Evolutionary conservation across 768 basidiomycete genomes (phyloP).

Genomic region (Macrolepiota albuminosa): DNA sequence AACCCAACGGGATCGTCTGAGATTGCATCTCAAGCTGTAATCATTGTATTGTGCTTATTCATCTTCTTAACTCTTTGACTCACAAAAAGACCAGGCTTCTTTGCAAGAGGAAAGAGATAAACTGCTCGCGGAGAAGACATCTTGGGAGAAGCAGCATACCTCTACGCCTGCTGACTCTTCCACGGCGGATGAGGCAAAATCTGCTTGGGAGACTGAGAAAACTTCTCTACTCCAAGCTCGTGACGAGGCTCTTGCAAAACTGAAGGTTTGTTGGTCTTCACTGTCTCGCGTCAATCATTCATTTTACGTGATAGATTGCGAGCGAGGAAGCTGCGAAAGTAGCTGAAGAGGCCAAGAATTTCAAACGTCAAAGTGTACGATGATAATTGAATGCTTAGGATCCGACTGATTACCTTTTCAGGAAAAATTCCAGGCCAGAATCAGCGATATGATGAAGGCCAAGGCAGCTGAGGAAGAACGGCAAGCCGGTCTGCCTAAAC

Average conservation of each 20-base stretch:
- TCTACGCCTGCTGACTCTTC: conserved; percentile 17
- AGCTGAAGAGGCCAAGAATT: conserved; percentile 37
- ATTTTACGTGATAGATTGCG: conserved; percentile 24
- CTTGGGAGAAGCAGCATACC: conserved; percentile 28
- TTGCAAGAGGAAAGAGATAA: conserved; percentile 58
- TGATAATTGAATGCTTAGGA: background rate
- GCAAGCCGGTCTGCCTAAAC: conserved; percentile 29
- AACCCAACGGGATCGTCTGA: conserved; percentile 16
- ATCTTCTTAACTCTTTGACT: conserved; percentile 1
- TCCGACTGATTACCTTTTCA: conserved; percentile 21
- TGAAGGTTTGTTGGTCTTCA: conserved; percentile 38
- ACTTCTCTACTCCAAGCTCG: conserved; percentile 50
- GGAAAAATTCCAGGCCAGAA: conserved; percentile 59
- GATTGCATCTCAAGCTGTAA: conserved; percentile 27
- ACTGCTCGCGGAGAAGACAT: conserved; percentile 56
- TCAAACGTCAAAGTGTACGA: conserved; percentile 36
- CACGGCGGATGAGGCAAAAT: conserved; percentile 24
- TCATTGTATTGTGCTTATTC: conserved; percentile 25
- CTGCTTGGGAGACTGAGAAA: conserved; percentile 57
- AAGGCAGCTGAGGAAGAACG: conserved; percentile 43
- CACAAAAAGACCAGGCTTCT: conserved; percentile 32
- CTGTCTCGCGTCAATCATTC: conserved; percentile 1
- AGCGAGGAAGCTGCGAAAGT: conserved; percentile 41
- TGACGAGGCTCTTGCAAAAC: conserved; percentile 53
- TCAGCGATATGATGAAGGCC: conserved; percentile 47